phyloP scores from a whole-genome alignment of 495 filamentous ascomycete genomes.

The Penicillium paradoxum region DNA sequence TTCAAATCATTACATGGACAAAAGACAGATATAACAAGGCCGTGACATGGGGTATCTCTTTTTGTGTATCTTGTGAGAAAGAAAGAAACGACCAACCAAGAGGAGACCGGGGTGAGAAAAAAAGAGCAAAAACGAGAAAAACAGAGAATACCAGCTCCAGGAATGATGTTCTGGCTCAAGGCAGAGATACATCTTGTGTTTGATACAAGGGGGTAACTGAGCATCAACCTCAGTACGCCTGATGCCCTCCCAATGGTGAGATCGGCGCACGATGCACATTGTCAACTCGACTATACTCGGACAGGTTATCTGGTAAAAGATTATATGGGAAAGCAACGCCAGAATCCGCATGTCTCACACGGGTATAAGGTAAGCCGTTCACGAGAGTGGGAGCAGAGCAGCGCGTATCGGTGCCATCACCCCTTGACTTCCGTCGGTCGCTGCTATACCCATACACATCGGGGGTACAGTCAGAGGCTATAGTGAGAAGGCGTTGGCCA shows the following conservation, averaged over 20 bases:
- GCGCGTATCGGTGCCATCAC: constrained; percentile 8
- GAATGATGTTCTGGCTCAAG: background rate
- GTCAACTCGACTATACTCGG: constrained; percentile 22
- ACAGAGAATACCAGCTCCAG: background rate
- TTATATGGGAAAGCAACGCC: constrained; percentile 10
- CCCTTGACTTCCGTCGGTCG: constrained; percentile 19
- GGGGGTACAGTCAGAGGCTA: constrained; percentile 18
- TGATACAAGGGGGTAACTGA: background rate
- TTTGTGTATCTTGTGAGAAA: constrained; percentile 2
- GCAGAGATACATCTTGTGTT: background rate
- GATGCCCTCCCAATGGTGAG: constrained; percentile 27
- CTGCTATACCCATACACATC: constrained; percentile 36
- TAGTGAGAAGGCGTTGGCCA: constrained; percentile 19
- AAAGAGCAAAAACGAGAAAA: background rate
- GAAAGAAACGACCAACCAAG: constrained; percentile 4
- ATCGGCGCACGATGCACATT: constrained; percentile 21
- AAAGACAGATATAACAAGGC: background rate
- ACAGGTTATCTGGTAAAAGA: constrained; percentile 14
- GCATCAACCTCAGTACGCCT: constrained; percentile 18
- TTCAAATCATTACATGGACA: background rate
- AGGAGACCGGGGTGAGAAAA: background rate
- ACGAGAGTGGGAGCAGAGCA: constrained; percentile 24
- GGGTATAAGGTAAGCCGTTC: constrained; percentile 37
- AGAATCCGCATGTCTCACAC: constrained; percentile 22
- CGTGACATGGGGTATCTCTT: constrained; percentile 8